phyloP scores from a whole-genome alignment of 2,329 filamentous ascomycete species.

The Aspergillus hortae region DNA sequence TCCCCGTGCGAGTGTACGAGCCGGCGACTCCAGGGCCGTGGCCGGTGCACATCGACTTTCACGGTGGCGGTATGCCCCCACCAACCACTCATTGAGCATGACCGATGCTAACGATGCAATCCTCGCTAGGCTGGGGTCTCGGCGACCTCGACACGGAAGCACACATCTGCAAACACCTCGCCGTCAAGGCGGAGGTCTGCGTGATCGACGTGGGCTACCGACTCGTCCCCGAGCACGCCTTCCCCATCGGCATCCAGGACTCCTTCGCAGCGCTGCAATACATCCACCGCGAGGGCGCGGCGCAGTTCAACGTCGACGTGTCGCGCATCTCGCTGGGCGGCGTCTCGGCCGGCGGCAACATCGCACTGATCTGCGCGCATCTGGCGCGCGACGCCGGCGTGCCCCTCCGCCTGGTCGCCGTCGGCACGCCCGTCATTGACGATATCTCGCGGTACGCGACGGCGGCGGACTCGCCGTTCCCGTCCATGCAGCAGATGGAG shows the following conservation, averaged over 20 bases:
- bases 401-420: conserved; percentile 37
- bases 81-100: no score
- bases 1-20: conserved; percentile 44
- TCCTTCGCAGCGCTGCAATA: conserved; percentile 46
- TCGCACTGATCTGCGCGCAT: conserved; percentile 29
- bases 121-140: conserved; percentile 40
- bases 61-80: conserved; percentile 39
- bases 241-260: conserved; percentile 50
- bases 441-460: conserved; percentile 38
- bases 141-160: conserved; percentile 51
- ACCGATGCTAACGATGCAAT: no score
- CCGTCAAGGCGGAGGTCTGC: conserved; percentile 40
- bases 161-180: conserved; percentile 49
- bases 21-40: conserved; percentile 40
- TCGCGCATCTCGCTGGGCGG: conserved; percentile 44
- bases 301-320: conserved; percentile 39
- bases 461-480: conserved; percentile 37
- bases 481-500: conserved; percentile 42
- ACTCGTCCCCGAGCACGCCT: conserved; percentile 49
- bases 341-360: conserved; percentile 38
- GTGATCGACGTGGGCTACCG: conserved; percentile 54
- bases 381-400: conserved; percentile 40
- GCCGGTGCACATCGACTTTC: conserved; percentile 50
- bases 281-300: conserved; percentile 32
- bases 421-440: conserved; percentile 41